These are phyloP conservation scores for Oryza meridionalis DNA, from an alignment of 176 grass and related monocot species.

Conservation along the genomic window DNA sequence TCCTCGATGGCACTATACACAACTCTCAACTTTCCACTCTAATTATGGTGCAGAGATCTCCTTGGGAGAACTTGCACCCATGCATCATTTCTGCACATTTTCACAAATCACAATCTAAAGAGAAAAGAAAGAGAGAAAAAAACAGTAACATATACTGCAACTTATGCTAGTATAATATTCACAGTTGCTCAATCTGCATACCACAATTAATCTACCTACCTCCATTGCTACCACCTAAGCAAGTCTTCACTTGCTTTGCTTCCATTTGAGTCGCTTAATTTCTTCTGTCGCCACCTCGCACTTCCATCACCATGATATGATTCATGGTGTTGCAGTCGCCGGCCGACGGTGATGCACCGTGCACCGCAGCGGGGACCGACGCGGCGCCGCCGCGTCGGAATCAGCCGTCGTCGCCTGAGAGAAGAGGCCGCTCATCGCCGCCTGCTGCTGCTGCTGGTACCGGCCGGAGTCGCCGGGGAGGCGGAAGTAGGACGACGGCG, in stretches of 20 bases:
- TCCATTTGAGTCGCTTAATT: neutral
- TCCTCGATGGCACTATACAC: conserved; percentile 16
- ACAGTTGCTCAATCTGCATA: conserved; percentile 28
- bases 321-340: conserved; percentile 13
- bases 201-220: neutral
- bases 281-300: neutral
- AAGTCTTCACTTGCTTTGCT: conserved; percentile 40
- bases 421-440: conserved; percentile 32
- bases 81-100: conserved; percentile 14
- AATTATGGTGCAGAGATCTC: conserved; percentile 29
- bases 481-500: conserved; percentile 62
- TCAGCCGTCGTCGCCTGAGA: conserved; percentile 25
- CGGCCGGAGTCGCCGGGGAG: conserved; percentile 63
- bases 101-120: neutral
- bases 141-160: conserved; percentile 24
- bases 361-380: conserved; percentile 41
- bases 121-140: neutral
- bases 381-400: neutral
- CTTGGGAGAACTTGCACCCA: conserved; percentile 30
- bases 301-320: conserved; percentile 18
- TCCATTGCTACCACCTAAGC: neutral
- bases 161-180: conserved; percentile 40
- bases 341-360: neutral
- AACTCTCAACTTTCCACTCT: conserved; percentile 15
- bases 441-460: conserved; percentile 37